phyloP scores from a whole-genome alignment of 2,329 filamentous ascomycete species.

The Xylaria polymorpha region DNA sequence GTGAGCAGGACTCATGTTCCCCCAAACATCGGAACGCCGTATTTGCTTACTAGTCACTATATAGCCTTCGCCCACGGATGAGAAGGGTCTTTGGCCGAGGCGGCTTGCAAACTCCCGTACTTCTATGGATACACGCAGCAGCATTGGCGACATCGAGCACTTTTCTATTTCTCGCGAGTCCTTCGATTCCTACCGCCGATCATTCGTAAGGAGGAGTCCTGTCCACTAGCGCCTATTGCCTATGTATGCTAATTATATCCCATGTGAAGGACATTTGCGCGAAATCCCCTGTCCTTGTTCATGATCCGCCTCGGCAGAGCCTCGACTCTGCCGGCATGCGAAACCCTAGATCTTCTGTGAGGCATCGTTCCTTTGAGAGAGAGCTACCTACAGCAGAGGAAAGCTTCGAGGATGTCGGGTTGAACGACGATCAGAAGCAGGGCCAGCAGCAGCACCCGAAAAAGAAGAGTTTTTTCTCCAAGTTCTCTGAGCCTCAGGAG shows the following conservation, averaged over 20 bases:
- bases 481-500: conserved; percentile 73
- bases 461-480: conserved; percentile 83
- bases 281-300: conserved; percentile 76
- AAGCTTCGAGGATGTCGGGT: conserved; percentile 88
- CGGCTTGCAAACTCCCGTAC: conserved; percentile 63
- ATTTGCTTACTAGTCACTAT: conserved; percentile 42
- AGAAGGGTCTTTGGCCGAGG: conserved; percentile 80
- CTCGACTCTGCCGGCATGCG: conserved; percentile 80
- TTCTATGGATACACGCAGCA: conserved; percentile 65
- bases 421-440: conserved; percentile 79
- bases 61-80: conserved; percentile 89
- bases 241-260: conserved; percentile 21
- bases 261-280: conserved; percentile 82
- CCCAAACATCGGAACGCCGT: conserved; percentile 13
- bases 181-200: conserved; percentile 95
- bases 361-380: conserved; percentile 67
- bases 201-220: conserved; percentile 76
- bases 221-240: not conserved
- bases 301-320: conserved; percentile 76
- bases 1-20: conserved; percentile 62
- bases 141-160: conserved; percentile 85
- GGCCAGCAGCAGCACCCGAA: conserved; percentile 62
- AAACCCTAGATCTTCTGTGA: conserved; percentile 70
- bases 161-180: conserved; percentile 97
- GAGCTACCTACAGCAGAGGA: conserved; percentile 79